Conservation (phyloP, 306 rosid genomes). For the Hippophae gyantsensis region DNA sequence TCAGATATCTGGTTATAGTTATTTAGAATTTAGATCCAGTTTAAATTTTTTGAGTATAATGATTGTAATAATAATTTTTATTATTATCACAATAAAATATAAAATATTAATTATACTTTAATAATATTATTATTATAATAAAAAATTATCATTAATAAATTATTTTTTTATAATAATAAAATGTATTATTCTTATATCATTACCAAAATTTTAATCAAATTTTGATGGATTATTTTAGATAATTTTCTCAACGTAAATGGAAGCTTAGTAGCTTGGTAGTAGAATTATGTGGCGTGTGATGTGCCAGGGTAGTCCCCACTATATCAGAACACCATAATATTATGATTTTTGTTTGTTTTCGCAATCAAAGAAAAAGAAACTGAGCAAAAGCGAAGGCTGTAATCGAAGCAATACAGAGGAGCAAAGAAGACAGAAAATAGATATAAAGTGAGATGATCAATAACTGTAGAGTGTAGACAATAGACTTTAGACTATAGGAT, state of each 20-base stretch:
- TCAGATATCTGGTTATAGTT: no score
- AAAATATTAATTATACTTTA: no score
- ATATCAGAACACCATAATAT: constrained; percentile 14
- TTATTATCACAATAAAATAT: no score
- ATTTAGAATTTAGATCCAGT: no score
- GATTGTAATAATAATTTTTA: no score
- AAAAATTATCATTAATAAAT: no score
- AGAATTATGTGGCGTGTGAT: constrained; percentile 19
- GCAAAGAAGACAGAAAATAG: no score
- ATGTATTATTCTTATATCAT: neutral
- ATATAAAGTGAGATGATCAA: neutral
- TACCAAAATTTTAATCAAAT: neutral
- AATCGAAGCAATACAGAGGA: constrained; percentile 18
- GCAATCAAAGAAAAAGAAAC: constrained; percentile 34
- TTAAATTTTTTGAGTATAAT: no score
- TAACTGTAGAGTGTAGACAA: neutral
- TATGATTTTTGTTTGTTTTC: constrained; percentile 36
- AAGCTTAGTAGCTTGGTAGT: neutral
- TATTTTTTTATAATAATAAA: no score
- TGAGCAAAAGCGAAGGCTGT: constrained; percentile 40
- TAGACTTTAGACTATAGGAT: constrained; percentile 7
- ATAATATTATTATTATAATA: no score
- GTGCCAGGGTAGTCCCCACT: constrained; percentile 53
- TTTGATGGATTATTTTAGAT: neutral
- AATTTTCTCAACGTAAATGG: neutral